These are phyloP conservation scores for Talaromyces marneffei DNA, from an alignment of 2,329 filamentous ascomycete species.

Conservation along the genomic window DNA sequence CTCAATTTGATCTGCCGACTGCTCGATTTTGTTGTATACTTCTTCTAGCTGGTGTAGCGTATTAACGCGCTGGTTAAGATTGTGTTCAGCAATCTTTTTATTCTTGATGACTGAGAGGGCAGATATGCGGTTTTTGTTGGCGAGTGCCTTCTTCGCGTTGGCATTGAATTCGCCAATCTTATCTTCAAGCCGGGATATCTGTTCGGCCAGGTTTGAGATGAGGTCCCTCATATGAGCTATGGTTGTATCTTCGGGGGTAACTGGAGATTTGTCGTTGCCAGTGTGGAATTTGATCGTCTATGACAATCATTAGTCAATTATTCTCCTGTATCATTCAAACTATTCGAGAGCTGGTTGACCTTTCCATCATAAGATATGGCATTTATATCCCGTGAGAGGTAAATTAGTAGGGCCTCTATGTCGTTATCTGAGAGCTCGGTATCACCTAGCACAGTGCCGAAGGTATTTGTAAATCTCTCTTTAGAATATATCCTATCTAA, in stretches of 20 bases:
- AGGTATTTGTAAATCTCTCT: constrained; percentile 56
- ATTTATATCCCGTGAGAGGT: constrained; percentile 62
- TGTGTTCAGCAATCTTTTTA: constrained; percentile 74
- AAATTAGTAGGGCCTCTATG: constrained; percentile 63
- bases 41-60: constrained; percentile 77
- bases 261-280: constrained; percentile 45
- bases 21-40: constrained; percentile 74
- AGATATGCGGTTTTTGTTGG: constrained; percentile 64
- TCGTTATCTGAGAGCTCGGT: constrained; percentile 57
- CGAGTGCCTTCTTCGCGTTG: constrained; percentile 64
- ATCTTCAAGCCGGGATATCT: constrained; percentile 59
- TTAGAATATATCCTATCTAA: constrained; percentile 65
- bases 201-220: constrained; percentile 59
- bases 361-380: constrained; percentile 44
- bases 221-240: constrained; percentile 76
- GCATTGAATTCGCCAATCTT: constrained; percentile 47
- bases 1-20: constrained; percentile 77
- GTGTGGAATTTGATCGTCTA: constrained; percentile 69
- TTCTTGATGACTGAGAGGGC: constrained; percentile 74
- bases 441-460: constrained; percentile 48
- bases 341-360: constrained; percentile 25
- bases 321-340: neutral
- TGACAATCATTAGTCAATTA: constrained; percentile 19
- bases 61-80: constrained; percentile 63
- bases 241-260: constrained; percentile 72